Percentiles rank a stretch among this genome's conserved stretches.
These are phyloP conservation scores for Penicillium soppii DNA, from an alignment of 495 filamentous ascomycete genomes.

Conservation along the genomic window DNA sequence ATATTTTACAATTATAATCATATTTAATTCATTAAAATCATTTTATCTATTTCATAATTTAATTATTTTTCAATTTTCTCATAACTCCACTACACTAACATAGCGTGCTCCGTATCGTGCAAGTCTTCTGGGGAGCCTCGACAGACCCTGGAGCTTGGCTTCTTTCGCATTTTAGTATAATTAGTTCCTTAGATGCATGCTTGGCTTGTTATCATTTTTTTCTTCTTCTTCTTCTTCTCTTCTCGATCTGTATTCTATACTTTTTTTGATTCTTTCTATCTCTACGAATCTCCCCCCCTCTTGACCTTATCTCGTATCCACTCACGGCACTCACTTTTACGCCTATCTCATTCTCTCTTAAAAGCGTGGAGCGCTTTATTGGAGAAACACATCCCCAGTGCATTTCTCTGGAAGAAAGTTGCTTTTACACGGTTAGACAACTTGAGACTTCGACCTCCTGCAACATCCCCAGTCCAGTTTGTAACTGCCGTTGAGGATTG, in stretches of 20 bases:
- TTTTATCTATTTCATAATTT: neutral
- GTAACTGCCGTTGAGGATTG: slow-evolving; percentile 32
- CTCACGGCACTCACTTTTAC: neutral
- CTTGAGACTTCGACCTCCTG: slow-evolving; percentile 14
- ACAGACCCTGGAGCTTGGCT: slow-evolving; percentile 34
- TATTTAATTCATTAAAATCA: no score
- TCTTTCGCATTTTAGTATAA: slow-evolving; percentile 16
- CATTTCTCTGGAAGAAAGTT: slow-evolving; percentile 27
- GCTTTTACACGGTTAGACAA: slow-evolving; percentile 14
- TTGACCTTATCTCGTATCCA: slow-evolving; percentile 5
- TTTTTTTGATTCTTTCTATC: slow-evolving; percentile 10
- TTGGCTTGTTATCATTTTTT: slow-evolving; percentile 11
- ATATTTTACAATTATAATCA: neutral
- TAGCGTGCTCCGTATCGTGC: slow-evolving; percentile 11
- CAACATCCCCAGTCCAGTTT: slow-evolving; percentile 28
- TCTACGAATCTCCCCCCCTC: slow-evolving; percentile 3
- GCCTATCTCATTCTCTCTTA: neutral
- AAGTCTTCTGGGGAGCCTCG: slow-evolving; percentile 22
- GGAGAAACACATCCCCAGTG: neutral
- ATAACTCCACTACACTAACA: slow-evolving; percentile 7
- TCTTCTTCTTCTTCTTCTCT: slow-evolving; percentile 5
- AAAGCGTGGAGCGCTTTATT: slow-evolving; percentile 2
- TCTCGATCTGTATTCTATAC: slow-evolving; percentile 8
- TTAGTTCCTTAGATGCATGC: slow-evolving; percentile 18
- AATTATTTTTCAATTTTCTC: slow-evolving; percentile 2